Percentiles rank a stretch among this genome's conserved stretches.
These are phyloP conservation scores for Tripterygium wilfordii DNA, from an alignment of 177 flowering plant genomes.

Conservation along the genomic window DNA sequence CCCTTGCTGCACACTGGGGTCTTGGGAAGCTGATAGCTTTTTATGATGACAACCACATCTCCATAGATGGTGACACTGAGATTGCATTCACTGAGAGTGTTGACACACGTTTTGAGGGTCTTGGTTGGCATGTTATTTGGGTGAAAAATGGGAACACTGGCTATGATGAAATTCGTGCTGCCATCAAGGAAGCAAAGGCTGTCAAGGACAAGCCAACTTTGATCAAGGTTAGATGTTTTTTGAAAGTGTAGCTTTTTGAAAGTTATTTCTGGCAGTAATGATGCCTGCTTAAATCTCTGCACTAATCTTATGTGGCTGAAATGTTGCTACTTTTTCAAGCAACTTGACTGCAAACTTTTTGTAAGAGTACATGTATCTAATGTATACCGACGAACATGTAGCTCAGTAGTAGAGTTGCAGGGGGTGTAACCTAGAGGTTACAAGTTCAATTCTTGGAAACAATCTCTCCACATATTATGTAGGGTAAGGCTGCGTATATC, in stretches of 20 bases:
- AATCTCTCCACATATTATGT: no score
- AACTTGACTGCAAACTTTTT: no score
- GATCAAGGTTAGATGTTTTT: slow-evolving; percentile 65
- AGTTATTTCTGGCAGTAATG: no score
- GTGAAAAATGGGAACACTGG: slow-evolving; percentile 94
- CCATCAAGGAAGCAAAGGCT: slow-evolving; percentile 89
- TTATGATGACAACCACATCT: slow-evolving; percentile 93
- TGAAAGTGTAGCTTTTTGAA: not conserved
- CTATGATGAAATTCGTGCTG: slow-evolving; percentile 91
- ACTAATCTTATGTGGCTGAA: no score
- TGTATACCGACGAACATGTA: no score
- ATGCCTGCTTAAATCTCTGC: no score
- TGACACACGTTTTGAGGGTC: slow-evolving; percentile 82
- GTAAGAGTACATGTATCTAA: no score
- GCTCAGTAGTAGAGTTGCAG: no score
- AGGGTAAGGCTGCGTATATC: no score
- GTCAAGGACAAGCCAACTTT: slow-evolving; percentile 90
- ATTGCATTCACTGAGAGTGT: slow-evolving; percentile 95
- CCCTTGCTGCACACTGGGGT: slow-evolving; percentile 95
- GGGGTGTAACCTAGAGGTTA: no score
- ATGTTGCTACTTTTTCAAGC: no score
- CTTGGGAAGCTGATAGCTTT: slow-evolving; percentile 91
- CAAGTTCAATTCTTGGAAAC: no score
- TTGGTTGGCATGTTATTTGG: slow-evolving; percentile 98
- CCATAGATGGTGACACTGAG: slow-evolving; percentile 94